phyloP scores from a whole-genome alignment of 2,329 filamentous ascomycete species.

The Stromatinia cepivora region DNA sequence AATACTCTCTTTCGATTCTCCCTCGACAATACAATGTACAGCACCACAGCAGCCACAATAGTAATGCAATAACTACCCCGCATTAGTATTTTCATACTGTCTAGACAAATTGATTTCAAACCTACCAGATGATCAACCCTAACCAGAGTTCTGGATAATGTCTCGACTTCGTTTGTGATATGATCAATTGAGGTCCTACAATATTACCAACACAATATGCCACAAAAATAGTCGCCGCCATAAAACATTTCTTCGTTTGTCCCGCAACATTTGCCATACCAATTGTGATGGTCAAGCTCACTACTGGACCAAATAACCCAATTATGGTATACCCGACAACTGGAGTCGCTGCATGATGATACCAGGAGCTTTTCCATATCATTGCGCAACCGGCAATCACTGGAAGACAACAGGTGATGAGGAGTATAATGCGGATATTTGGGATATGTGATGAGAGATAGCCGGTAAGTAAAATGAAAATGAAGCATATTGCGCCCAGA shows the following conservation, averaged over 20 bases:
- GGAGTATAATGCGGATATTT: slow-evolving; percentile 65
- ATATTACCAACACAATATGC: slow-evolving; percentile 78
- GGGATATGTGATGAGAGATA: slow-evolving; percentile 60
- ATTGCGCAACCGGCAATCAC: slow-evolving; percentile 73
- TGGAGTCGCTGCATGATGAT: slow-evolving; percentile 62
- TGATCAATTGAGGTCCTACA: slow-evolving; percentile 70
- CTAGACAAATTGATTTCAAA: background rate
- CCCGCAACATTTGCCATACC: slow-evolving; percentile 71
- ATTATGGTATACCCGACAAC: slow-evolving; percentile 49
- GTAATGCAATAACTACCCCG: slow-evolving; percentile 63
- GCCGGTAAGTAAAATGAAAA: slow-evolving; percentile 66
- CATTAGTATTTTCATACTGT: slow-evolving; percentile 7
- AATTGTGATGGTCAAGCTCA: slow-evolving; percentile 59
- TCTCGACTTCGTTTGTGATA: slow-evolving; percentile 60
- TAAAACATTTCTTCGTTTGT: slow-evolving; percentile 76
- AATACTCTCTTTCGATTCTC: slow-evolving; percentile 57
- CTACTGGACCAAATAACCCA: slow-evolving; percentile 56
- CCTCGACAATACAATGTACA: slow-evolving; percentile 59
- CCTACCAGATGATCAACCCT: slow-evolving; percentile 62
- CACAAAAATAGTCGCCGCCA: slow-evolving; percentile 72
- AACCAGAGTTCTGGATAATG: slow-evolving; percentile 74
- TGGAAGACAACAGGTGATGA: slow-evolving; percentile 67
- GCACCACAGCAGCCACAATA: slow-evolving; percentile 54
- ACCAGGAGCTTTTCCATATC: slow-evolving; percentile 71
- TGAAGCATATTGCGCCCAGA: slow-evolving; percentile 65